Evolutionary conservation across 169 alveolate genomes (phyloP).

Genomic region (Plasmodium sp.): DNA sequence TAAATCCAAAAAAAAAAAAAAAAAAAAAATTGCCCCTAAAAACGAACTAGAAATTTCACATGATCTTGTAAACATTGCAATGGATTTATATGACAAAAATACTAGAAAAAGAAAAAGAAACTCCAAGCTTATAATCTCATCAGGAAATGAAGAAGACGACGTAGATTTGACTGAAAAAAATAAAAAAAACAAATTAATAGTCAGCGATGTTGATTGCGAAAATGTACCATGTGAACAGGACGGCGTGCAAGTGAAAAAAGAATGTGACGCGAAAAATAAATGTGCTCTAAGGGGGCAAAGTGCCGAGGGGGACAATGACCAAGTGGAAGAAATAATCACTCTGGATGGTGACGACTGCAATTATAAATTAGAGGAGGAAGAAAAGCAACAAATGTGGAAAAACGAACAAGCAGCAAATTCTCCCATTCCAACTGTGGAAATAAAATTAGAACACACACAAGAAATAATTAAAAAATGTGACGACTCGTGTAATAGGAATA

Average conservation of each 20-base stretch:
- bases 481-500: not conserved
- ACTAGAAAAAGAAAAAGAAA: constrained; percentile 30
- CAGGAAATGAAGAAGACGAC: constrained; percentile 10
- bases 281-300: constrained; percentile 9
- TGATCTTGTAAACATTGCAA: constrained; percentile 18
- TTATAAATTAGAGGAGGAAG: not conserved
- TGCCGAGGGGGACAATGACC: not conserved
- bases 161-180: constrained; percentile 4
- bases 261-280: constrained; percentile 21
- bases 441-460: not conserved
- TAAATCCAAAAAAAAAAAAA: constrained; percentile 5
- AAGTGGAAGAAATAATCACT: not conserved
- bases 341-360: not conserved
- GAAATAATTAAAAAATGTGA: not conserved
- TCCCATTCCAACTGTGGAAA: not conserved
- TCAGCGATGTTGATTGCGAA: not conserved
- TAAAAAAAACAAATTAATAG: not conserved
- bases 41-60: not conserved
- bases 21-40: not conserved
- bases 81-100: constrained; percentile 15
- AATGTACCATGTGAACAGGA: constrained; percentile 1
- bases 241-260: constrained; percentile 5
- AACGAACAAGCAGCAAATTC: not conserved
- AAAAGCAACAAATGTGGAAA: not conserved
- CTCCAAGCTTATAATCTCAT: not conserved